Evolutionary conservation across 306 rosid genomes (phyloP).

Genomic region (Macrotyloma uniflorum): DNA sequence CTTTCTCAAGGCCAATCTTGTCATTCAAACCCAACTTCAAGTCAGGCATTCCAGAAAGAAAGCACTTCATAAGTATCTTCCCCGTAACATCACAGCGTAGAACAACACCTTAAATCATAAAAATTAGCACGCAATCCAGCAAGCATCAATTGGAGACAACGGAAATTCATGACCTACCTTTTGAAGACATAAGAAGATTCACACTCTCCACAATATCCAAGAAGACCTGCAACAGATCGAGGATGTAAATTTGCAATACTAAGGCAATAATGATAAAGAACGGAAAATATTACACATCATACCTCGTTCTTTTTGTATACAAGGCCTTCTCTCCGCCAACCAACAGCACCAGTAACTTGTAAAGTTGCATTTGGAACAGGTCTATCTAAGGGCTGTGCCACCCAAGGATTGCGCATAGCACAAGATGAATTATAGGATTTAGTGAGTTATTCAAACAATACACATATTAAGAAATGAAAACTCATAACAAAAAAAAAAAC

Average conservation of each 20-base stretch:
- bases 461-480: conserved; percentile 3
- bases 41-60: conserved; percentile 98
- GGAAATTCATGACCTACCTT: conserved; percentile 59
- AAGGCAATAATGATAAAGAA: conserved; percentile 17
- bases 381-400: conserved; percentile 66
- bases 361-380: conserved; percentile 93
- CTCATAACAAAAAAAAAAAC: background rate
- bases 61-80: conserved; percentile 95
- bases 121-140: conserved; percentile 35
- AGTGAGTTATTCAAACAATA: background rate
- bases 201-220: conserved; percentile 94
- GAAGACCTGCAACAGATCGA: conserved; percentile 67
- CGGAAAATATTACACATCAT: conserved; percentile 17
- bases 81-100: conserved; percentile 92
- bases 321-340: conserved; percentile 98
- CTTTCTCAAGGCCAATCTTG: conserved; percentile 98
- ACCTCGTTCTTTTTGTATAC: conserved; percentile 89
- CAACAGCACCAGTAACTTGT: conserved; percentile 97
- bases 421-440: conserved; percentile 21
- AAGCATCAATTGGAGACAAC: conserved; percentile 12
- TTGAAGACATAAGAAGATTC: conserved; percentile 94
- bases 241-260: conserved; percentile 29
- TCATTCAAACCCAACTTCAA: conserved; percentile 95
- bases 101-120: conserved; percentile 70
- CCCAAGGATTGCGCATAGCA: conserved; percentile 10